Base-by-base conservation (phyloP, 805 yeast species). In the Brettanomyces sp. region DNA sequence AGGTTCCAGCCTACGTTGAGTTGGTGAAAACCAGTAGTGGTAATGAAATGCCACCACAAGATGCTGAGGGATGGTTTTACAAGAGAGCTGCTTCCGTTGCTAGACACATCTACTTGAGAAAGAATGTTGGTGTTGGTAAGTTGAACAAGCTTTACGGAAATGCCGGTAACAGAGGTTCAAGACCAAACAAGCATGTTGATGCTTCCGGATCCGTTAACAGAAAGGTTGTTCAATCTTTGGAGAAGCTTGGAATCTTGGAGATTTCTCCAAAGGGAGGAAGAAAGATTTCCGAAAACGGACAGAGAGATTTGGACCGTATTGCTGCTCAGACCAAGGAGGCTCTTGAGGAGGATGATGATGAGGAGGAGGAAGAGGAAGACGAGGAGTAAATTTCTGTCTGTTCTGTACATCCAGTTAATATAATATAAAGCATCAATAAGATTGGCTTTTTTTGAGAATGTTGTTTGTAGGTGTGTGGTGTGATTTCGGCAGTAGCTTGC, bases 221-320 rank as follows among this genome's bases (percentile, higher is more conserved):
- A 85, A 90, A 76, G 77, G 97, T 86, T 62, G 80, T 93, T 68
- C 99, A 93, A 79, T 82, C 98, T 66, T 86, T 93, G 69, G 96
- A 90, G 82, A 90, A 91, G 81, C 85, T 93, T 58, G 98, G 98
- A 73, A 88, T 93, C 63, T 78, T 93, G 64, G 99, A 91, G 79
- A 79, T 85, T 72, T 82, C 95, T 70, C 86, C 89, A 76, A 88
- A 87, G 77, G 97, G 97, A 73, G 99, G 99, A 75, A 93, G 99
- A 84, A 88, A 90, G 77, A 88, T 93, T 82, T 85, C 97, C 57
- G 96, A 88, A 72, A 86, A 89, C 77, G 99, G 99, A 73, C 98
- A 91, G 80, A 90, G 99, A 87, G 99, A 93, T 80, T 85, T 93
- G 79, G 99, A 93, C 80, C 97, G 99, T 84, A 91, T 91, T 74